phyloP scores from a whole-genome alignment of 768 basidiomycete genomes.

The Lentinula edodes region DNA sequence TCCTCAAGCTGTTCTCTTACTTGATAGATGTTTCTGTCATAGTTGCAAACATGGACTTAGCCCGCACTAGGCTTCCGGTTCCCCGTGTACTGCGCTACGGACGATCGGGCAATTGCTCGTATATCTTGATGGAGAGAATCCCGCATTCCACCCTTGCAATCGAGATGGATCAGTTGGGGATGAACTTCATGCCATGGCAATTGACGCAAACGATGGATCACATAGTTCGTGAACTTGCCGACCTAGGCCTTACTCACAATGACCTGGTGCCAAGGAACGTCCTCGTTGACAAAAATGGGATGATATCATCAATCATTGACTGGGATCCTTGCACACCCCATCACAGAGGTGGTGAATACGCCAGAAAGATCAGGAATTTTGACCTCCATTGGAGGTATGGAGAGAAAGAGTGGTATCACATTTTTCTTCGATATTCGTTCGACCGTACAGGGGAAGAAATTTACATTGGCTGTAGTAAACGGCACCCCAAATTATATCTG shows the following conservation, averaged over 20 bases:
- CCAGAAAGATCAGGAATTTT: neutral
- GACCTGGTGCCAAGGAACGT: neutral
- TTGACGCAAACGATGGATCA: neutral
- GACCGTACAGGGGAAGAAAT: conserved; percentile 1
- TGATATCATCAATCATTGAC: neutral
- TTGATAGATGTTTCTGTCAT: conserved; percentile 3
- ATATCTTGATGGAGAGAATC: conserved; percentile 10
- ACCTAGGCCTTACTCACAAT: neutral
- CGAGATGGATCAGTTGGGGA: neutral
- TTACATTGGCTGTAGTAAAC: neutral
- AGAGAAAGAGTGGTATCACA: neutral
- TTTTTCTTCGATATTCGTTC: neutral
- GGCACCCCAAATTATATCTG: neutral
- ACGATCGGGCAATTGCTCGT: conserved; percentile 5
- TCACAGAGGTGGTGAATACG: neutral
- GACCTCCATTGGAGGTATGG: neutral
- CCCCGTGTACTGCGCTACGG: neutral
- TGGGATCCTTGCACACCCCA: neutral
- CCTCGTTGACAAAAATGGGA: neutral
- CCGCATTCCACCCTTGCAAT: neutral
- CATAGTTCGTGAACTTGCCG: neutral
- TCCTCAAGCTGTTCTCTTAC: neutral
- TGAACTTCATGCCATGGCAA: neutral
- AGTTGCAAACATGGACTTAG: conserved; percentile 3
- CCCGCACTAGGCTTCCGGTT: neutral